Percentiles rank a stretch among this genome's conserved stretches.
Conservation (phyloP, 441 rosid genomes). For the Populus tomentosa region DNA sequence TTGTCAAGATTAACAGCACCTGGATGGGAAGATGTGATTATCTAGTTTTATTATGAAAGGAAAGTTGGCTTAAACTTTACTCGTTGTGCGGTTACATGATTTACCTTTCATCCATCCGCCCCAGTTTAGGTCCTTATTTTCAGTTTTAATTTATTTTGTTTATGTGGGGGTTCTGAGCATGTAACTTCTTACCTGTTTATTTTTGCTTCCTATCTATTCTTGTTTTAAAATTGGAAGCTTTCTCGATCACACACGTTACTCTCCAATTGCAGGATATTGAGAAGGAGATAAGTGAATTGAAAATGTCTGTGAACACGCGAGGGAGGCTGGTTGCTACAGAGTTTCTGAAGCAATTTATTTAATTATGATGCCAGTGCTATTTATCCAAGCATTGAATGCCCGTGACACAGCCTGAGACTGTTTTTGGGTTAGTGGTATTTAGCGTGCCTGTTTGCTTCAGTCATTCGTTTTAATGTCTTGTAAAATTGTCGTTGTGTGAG, state of each 20-base stretch:
- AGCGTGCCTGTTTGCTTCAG: not conserved
- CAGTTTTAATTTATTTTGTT: not conserved
- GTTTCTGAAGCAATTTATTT: slow-evolving; percentile 78
- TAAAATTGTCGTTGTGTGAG: not conserved
- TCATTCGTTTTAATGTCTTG: not conserved
- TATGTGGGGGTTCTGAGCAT: not conserved
- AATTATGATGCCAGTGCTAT: not conserved
- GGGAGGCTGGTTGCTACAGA: slow-evolving; percentile 94
- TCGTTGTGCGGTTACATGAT: not conserved
- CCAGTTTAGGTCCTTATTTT: not conserved
- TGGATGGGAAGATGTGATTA: not conserved
- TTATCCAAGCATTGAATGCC: not conserved
- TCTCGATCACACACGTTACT: not conserved
- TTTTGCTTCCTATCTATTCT: not conserved
- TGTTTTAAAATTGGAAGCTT: too few species aligned
- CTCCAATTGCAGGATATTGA: slow-evolving; percentile 73
- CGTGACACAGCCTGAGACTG: not conserved
- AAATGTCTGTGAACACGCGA: slow-evolving; percentile 82
- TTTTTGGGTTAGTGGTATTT: not conserved
- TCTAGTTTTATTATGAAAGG: not conserved
- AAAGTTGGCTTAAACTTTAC: not conserved
- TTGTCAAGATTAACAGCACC: not conserved
- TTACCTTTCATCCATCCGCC: not conserved
- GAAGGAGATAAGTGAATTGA: slow-evolving; percentile 89
- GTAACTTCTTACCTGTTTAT: not conserved